Base-by-base conservation (phyloP, 352 stramenopile genomes). In the Halophytophthora batemanensis region DNA sequence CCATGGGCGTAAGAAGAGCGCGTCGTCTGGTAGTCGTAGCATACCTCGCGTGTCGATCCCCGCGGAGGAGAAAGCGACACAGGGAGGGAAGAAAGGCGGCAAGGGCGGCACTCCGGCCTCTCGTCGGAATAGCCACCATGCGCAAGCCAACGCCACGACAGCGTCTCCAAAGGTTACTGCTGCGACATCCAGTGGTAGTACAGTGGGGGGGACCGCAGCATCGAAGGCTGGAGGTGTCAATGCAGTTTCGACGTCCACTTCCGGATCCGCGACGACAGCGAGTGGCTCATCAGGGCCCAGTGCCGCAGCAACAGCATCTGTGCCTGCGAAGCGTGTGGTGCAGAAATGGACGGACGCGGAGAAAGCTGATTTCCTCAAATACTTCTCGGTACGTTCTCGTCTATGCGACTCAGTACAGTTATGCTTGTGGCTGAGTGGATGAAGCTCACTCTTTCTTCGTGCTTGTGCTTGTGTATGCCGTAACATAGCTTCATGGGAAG, bases 281-380 rank as follows among this genome's bases (percentile, higher is more conserved):
- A 38, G 33, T 38, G 33, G 11, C 15, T 17, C 33, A 17, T 14
- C 11, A 14, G 33, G 33, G n/a, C 3, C 48, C 33, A 42, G 23
- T 23, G 49, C 40, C 28, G 54, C 37, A 1, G 64, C 48, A 40
- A 43, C 52, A 23, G 59, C 44, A 40, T 47, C 50, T 3, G 53
- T 57, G 29, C 78, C 74, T 18, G 55, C 69, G 1, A 95, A 93
- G 43, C 82, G 83, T 33, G 80, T 93, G 36, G 85, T 95, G 38
- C 86, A 96, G 43, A 96, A 96, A 51, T 96, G 87, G 87, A 96
- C 87, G 0, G 82, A 94, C 49, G 66, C 65, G 29, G 87, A 96
- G 50, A 96, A 96, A 35, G 72, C 81, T 0, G 71, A 93, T 50
- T 96, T 96, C 43, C 39, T 96, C 2, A 88, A 94, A 45, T 93